phyloP scores from a whole-genome alignment of 176 grass and related monocot species.

The Juncus effusus region DNA sequence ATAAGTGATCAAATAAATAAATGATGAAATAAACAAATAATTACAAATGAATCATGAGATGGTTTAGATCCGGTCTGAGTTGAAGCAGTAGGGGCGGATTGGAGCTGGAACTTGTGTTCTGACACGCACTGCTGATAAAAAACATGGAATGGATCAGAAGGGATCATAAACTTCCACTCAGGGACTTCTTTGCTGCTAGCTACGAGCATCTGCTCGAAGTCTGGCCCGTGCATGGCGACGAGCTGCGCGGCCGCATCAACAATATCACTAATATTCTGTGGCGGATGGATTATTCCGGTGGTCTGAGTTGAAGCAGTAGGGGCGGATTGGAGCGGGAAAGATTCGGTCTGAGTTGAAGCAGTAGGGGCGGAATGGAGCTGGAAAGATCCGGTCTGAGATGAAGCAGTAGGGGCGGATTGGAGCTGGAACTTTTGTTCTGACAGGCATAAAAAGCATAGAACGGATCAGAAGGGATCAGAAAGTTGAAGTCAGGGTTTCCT shows the following conservation, averaged over 20 bases:
- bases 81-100: slow-evolving; percentile 17
- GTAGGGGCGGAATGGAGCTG: too few species aligned
- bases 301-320: slow-evolving; percentile 55
- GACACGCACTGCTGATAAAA: slow-evolving; percentile 81
- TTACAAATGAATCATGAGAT: too few species aligned
- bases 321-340: slow-evolving; percentile 58
- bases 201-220: slow-evolving; percentile 42
- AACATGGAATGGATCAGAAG: slow-evolving; percentile 75
- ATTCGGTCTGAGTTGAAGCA: too few species aligned
- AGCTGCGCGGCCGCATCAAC: slow-evolving; percentile 83
- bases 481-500: slow-evolving; percentile 84
- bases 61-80: slow-evolving; percentile 16
- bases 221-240: slow-evolving; percentile 82
- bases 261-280: slow-evolving; percentile 67
- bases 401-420: too few species aligned
- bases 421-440: slow-evolving; percentile 38
- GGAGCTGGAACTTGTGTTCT: slow-evolving; percentile 36
- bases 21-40: too few species aligned
- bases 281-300: slow-evolving; percentile 92
- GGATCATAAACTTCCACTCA: slow-evolving; percentile 83
- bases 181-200: slow-evolving; percentile 56
- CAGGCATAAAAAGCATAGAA: slow-evolving; percentile 76
- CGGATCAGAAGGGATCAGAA: too few species aligned
- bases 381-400: too few species aligned
- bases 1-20: too few species aligned